Percentiles rank a stretch among this genome's conserved stretches.
phyloP scores from a whole-genome alignment of 169 alveolate genomes.

The Plasmodium inui region DNA sequence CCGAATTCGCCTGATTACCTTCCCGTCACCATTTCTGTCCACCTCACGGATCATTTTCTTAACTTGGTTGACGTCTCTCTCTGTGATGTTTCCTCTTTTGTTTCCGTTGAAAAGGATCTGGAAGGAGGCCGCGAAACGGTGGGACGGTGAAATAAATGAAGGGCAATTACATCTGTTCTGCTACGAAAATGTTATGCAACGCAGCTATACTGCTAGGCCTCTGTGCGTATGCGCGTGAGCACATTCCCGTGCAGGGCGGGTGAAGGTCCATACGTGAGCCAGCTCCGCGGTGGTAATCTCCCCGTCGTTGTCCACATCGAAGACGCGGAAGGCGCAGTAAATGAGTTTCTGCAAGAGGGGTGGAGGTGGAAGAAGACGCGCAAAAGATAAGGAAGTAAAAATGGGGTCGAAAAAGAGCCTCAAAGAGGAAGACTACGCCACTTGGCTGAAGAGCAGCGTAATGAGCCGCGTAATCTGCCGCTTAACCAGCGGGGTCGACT shows the following conservation, averaged over 20 bases:
- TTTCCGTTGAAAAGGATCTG: constrained; percentile 76
- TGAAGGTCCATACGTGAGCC: constrained; percentile 74
- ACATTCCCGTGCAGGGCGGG: no score
- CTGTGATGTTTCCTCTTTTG: constrained; percentile 68
- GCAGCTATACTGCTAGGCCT: not conserved
- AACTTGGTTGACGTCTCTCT: constrained; percentile 66
- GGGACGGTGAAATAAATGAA: not conserved
- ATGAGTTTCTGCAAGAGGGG: constrained; percentile 68
- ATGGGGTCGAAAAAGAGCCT: not conserved
- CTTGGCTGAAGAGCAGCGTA: not conserved
- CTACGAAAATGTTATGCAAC: not conserved
- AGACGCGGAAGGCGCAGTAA: constrained; percentile 87
- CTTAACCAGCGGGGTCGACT: not conserved
- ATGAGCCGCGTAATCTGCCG: no score
- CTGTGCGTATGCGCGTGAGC: not conserved
- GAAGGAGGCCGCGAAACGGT: not conserved
- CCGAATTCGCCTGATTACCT: not conserved
- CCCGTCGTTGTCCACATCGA: constrained; percentile 88
- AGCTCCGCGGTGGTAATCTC: constrained; percentile 85
- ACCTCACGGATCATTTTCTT: constrained; percentile 80
- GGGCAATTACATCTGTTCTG: not conserved
- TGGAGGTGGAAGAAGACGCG: not conserved
- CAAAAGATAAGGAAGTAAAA: not conserved
- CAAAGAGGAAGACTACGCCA: not conserved
- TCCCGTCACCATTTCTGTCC: constrained; percentile 81